Percentiles rank a stretch among this genome's conserved stretches.
These are phyloP conservation scores for Solanum sejunctum DNA, from an alignment of 257 asterid species.

Conservation along the genomic window DNA sequence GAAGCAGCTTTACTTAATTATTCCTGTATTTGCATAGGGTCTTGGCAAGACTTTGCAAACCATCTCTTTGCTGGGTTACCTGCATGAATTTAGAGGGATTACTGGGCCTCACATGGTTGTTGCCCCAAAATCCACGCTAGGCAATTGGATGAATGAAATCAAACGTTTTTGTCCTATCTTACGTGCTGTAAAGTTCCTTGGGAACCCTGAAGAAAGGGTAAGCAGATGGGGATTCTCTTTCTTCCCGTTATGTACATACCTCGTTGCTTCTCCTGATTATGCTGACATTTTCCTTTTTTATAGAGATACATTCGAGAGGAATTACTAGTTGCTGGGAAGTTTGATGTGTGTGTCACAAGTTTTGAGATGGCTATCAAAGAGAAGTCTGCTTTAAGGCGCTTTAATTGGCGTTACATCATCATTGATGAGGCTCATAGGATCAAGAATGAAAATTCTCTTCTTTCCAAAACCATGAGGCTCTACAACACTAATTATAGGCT, in stretches of 20 bases:
- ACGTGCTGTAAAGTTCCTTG: conserved; percentile 94
- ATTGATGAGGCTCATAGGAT: conserved; percentile 99
- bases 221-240: conserved; percentile 7
- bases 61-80: conserved; percentile 87
- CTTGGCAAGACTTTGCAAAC: conserved; percentile 98
- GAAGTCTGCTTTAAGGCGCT: conserved; percentile 74
- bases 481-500: conserved; percentile 86
- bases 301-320: conserved; percentile 89
- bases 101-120: conserved; percentile 99
- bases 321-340: conserved; percentile 92
- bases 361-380: conserved; percentile 99
- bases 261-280: neutral
- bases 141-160: conserved; percentile 99
- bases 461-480: conserved; percentile 91
- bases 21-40: conserved; percentile 37
- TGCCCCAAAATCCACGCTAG: conserved; percentile 98
- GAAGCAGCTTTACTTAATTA: neutral
- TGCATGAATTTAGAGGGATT: conserved; percentile 91
- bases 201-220: conserved; percentile 98
- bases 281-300: neutral
- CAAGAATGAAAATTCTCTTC: conserved; percentile 94
- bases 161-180: conserved; percentile 83
- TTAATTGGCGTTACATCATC: conserved; percentile 95
- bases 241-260: neutral
- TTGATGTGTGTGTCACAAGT: conserved; percentile 96